These are phyloP conservation scores for Hygrophila difformis DNA, from an alignment of 257 asterid species.

Conservation along the genomic window DNA sequence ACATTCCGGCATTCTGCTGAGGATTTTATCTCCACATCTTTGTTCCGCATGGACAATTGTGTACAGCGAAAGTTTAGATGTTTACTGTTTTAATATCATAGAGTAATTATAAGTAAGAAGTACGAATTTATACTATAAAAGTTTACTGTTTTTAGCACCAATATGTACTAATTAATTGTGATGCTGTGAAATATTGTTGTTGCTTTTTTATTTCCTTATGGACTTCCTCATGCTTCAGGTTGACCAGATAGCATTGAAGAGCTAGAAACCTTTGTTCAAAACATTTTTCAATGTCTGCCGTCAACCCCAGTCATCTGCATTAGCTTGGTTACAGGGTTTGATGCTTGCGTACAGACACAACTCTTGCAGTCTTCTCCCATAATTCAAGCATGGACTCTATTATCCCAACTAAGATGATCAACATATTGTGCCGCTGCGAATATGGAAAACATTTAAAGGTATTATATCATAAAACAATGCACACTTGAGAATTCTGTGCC, in stretches of 20 bases:
- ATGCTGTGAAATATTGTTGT: slow-evolving; percentile 8
- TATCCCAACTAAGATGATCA: slow-evolving; percentile 69
- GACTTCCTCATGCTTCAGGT: slow-evolving; percentile 44
- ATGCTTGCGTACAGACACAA: slow-evolving; percentile 54
- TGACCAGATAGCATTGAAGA: slow-evolving; percentile 44
- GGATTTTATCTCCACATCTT: no score
- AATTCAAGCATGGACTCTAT: slow-evolving; percentile 62
- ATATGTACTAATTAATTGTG: slow-evolving; percentile 10
- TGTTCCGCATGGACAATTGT: no score
- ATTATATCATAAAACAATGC: slow-evolving; percentile 10
- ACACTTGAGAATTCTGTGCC: slow-evolving; percentile 12
- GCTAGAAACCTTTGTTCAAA: slow-evolving; percentile 48
- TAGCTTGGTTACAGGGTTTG: slow-evolving; percentile 70
- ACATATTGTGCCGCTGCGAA: slow-evolving; percentile 65
- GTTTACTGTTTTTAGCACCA: no score
- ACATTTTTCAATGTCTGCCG: slow-evolving; percentile 61
- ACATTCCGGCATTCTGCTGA: no score
- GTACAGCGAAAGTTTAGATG: no score
- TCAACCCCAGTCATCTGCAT: slow-evolving; percentile 65
- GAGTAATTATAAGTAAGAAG: no score
- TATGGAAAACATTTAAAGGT: slow-evolving; percentile 52
- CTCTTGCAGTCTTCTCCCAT: slow-evolving; percentile 41
- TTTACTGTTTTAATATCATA: no score
- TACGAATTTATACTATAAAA: slow-evolving; percentile 5
- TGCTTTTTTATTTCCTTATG: no score